Conservation (phyloP, 1,284 basidiomycete genomes). For the Cutaneotrichosporon sp. region DNA sequence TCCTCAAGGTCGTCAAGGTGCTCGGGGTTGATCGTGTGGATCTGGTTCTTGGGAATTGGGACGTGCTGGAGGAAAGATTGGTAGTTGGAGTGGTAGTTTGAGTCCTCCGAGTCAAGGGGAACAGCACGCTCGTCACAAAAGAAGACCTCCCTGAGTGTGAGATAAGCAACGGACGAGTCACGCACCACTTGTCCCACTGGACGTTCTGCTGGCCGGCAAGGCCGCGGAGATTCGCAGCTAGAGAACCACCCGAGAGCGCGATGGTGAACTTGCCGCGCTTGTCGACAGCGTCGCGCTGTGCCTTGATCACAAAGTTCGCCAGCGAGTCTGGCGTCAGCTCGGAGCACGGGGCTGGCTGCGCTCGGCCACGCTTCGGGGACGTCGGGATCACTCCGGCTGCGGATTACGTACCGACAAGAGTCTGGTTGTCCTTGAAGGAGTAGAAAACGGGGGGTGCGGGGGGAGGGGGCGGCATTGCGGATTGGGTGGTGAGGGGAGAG, state of each 20-base stretch:
- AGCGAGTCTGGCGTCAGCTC: slow-evolving; percentile 54
- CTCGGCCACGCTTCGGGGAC: no score
- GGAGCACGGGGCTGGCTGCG: neutral
- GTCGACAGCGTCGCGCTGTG: slow-evolving; percentile 85
- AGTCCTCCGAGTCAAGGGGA: slow-evolving; percentile 85
- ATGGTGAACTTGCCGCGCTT: slow-evolving; percentile 90
- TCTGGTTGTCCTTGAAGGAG: slow-evolving; percentile 62
- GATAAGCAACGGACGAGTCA: neutral
- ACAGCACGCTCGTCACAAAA: slow-evolving; percentile 97
- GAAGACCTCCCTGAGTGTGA: slow-evolving; percentile 77
- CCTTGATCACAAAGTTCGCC: slow-evolving; percentile 80
- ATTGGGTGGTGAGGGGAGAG: neutral
- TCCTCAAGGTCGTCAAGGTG: slow-evolving; percentile 71
- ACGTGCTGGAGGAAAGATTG: slow-evolving; percentile 80
- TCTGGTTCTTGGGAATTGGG: slow-evolving; percentile 65
- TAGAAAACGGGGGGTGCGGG: slow-evolving; percentile 64
- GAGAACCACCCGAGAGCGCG: slow-evolving; percentile 88
- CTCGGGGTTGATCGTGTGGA: slow-evolving; percentile 78
- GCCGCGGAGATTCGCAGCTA: slow-evolving; percentile 76
- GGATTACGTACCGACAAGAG: slow-evolving; percentile 52
- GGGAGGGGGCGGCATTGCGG: slow-evolving; percentile 48
- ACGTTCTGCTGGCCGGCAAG: slow-evolving; percentile 69
- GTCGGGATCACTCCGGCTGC: no score
- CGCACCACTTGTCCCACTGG: slow-evolving; percentile 65
- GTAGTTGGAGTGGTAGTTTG: slow-evolving; percentile 79